These are phyloP conservation scores for Phytophthora lateralis DNA, from an alignment of 352 stramenopile species.

Conservation along the genomic window DNA sequence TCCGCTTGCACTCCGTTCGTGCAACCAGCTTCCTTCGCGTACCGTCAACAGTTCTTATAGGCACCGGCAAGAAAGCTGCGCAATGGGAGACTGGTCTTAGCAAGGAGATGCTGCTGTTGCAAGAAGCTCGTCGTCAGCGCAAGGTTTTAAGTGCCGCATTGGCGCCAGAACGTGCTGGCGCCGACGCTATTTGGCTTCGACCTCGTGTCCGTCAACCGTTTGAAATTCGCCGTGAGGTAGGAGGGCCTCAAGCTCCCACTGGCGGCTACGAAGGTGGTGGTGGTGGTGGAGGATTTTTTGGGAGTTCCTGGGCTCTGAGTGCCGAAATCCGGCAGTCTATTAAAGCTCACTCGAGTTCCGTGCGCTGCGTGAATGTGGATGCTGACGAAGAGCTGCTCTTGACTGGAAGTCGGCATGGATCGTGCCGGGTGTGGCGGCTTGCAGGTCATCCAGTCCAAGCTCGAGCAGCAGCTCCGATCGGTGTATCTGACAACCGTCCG, in stretches of 20 bases:
- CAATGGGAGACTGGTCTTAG: conserved; percentile 56
- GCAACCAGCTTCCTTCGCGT: conserved; percentile 69
- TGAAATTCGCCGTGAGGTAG: conserved; percentile 26
- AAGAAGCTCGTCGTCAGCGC: conserved; percentile 59
- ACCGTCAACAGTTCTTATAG: conserved; percentile 41
- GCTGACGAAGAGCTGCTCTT: conserved; percentile 64
- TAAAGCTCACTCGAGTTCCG: conserved; percentile 67
- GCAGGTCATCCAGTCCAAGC: conserved; percentile 52
- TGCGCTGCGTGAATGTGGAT: conserved; percentile 61
- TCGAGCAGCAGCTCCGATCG: conserved; percentile 20
- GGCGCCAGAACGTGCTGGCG: conserved; percentile 28
- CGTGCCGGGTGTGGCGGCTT: conserved; percentile 73
- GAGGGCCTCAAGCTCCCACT: conserved; percentile 17
- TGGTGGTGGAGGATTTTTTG: conserved; percentile 12
- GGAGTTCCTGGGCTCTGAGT: conserved; percentile 34
- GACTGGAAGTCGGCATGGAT: conserved; percentile 77
- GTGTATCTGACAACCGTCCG: conserved; percentile 21
- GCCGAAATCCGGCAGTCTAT: conserved; percentile 60
- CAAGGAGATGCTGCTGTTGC: conserved; percentile 53
- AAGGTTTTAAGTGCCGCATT: conserved; percentile 31
- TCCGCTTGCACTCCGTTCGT: conserved; percentile 60
- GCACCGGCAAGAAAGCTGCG: conserved; percentile 21
- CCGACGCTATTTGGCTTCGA: conserved; percentile 42
- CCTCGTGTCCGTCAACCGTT: conserved; percentile 34
- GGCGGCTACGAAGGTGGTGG: conserved; percentile 30